phyloP scores from a whole-genome alignment of 306 rosid species.

The Cucumis sativus region Cucumber_9930_V3 NC_026655.2:32787001-32787500 shows the following conservation, averaged over 20 bases:
- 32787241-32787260: background rate
- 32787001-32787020: slow-evolving; percentile 27
- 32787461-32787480: background rate
- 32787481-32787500: too few relatives aligned
- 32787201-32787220: background rate
- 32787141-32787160: background rate
- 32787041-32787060: slow-evolving; percentile 77
- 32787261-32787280: background rate
- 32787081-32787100: slow-evolving; percentile 52
- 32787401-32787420: background rate
- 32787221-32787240: background rate
- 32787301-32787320: background rate
- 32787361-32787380: background rate
- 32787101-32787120: background rate
- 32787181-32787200: background rate
- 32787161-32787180: background rate
- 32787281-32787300: background rate
- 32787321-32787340: background rate
- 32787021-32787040: slow-evolving; percentile 54
- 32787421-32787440: background rate
- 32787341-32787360: too few relatives aligned
- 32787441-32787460: background rate
- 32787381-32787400: background rate
- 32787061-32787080: slow-evolving; percentile 42
- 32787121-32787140: background rate